Conservation (phyloP, 139 green algal species). For the Closterium sp. region DNA sequence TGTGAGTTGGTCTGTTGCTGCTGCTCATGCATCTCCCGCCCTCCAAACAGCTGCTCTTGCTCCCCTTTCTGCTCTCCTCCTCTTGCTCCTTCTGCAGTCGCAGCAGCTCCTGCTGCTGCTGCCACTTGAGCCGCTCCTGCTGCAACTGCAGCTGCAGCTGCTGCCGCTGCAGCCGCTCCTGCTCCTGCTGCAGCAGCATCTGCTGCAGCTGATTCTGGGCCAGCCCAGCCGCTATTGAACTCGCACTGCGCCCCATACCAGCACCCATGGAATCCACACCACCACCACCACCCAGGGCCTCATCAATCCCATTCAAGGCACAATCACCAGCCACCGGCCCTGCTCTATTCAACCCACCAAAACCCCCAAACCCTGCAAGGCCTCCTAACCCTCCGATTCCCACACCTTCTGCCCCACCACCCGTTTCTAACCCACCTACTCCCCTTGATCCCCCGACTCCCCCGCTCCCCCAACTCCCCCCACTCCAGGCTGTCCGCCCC, state of each 20-base stretch:
- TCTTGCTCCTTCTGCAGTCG: not conserved
- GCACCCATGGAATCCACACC: not conserved
- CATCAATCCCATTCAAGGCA: not conserved
- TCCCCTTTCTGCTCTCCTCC: not conserved
- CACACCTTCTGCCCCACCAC: too few relatives aligned
- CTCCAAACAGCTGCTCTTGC: not conserved
- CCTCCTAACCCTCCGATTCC: too few relatives aligned
- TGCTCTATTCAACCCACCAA: not conserved
- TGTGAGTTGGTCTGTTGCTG: too few relatives aligned
- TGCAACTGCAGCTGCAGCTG: not conserved
- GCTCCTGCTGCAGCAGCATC: not conserved
- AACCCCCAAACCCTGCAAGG: too few relatives aligned
- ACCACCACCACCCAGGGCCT: not conserved
- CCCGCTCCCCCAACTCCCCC: too few relatives aligned
- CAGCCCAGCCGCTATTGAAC: not conserved
- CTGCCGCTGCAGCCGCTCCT: not conserved
- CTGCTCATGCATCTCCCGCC: not conserved
- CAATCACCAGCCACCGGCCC: not conserved
- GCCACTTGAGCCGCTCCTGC: not conserved
- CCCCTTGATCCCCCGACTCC: too few relatives aligned
- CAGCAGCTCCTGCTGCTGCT: not conserved
- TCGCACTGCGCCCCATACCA: not conserved
- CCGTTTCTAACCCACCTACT: too few relatives aligned
- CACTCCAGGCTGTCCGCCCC: too few relatives aligned
- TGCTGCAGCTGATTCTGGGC: not conserved